These are phyloP conservation scores for Lithocarpus polystachyus DNA, from an alignment of 306 rosid species.

Conservation along the genomic window DNA sequence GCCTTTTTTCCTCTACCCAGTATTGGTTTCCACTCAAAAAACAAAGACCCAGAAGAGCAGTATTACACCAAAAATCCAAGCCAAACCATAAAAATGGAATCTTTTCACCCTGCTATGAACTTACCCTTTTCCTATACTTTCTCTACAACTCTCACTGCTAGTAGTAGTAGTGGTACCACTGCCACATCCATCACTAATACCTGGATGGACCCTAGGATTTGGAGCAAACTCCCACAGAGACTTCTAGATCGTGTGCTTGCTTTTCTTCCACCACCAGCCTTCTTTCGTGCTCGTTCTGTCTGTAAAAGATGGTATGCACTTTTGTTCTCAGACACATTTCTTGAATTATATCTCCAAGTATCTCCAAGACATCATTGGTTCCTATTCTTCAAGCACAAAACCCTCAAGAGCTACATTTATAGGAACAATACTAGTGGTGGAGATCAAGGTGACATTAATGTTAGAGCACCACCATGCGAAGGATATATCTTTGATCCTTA, in stretches of 20 bases:
- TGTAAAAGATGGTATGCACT: slow-evolving; percentile 89
- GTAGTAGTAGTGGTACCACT: slow-evolving; percentile 9
- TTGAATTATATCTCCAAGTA: slow-evolving; percentile 67
- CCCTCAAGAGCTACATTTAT: slow-evolving; percentile 45
- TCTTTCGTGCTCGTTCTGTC: slow-evolving; percentile 78
- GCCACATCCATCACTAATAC: slow-evolving; percentile 26
- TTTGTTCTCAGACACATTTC: slow-evolving; percentile 60
- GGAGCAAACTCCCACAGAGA: slow-evolving; percentile 82
- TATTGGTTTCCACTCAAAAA: slow-evolving; percentile 10
- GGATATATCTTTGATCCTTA: slow-evolving; percentile 82
- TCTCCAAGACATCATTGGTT: slow-evolving; percentile 70
- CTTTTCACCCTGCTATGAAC: slow-evolving; percentile 50
- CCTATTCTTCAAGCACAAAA: slow-evolving; percentile 72
- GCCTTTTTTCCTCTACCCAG: not conserved
- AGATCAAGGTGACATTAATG: not conserved
- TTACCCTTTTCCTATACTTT: slow-evolving; percentile 66
- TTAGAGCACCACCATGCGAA: slow-evolving; percentile 27
- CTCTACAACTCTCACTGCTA: slow-evolving; percentile 19
- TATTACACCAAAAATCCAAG: not conserved
- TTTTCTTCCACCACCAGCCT: slow-evolving; percentile 83
- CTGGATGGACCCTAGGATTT: slow-evolving; percentile 81
- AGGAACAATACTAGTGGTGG: slow-evolving; percentile 32
- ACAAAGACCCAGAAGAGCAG: not conserved
- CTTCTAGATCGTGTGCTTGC: slow-evolving; percentile 75
- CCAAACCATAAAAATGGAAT: slow-evolving; percentile 44